Conservation (phyloP, 257 asterid genomes). For the Solanum appendiculatum region DNA sequence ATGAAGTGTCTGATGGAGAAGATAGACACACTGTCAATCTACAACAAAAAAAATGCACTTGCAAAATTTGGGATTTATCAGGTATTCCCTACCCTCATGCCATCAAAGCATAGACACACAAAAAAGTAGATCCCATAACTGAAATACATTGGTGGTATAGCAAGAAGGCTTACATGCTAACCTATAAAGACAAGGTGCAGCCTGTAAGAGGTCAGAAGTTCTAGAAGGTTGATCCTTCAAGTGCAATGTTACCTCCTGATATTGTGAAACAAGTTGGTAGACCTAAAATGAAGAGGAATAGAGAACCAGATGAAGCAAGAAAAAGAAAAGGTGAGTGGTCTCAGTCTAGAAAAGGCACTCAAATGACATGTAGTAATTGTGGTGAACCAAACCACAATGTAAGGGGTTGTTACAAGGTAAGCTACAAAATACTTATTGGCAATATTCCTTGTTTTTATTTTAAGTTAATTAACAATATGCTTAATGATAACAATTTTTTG, state of each 20-base stretch:
- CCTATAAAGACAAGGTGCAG: neutral
- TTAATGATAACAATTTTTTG: too few species aligned
- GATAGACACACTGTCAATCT: too few species aligned
- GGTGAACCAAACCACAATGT: neutral
- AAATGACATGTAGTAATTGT: neutral
- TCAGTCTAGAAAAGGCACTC: neutral
- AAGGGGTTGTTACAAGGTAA: neutral
- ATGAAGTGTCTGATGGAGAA: too few species aligned
- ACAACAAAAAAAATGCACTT: too few species aligned
- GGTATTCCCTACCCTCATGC: too few species aligned
- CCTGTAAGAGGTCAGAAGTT: neutral
- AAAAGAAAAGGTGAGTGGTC: neutral
- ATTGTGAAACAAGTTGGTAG: too few species aligned
- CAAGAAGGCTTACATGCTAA: neutral
- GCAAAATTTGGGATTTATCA: too few species aligned
- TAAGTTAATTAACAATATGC: too few species aligned
- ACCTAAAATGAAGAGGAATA: neutral
- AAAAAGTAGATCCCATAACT: too few species aligned
- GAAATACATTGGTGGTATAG: too few species aligned
- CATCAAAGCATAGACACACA: too few species aligned
- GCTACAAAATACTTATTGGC: neutral
- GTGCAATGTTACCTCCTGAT: neutral
- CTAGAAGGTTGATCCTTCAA: neutral
- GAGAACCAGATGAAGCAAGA: neutral
- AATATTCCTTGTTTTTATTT: neutral